These are phyloP conservation scores for Exophiala viscosa DNA, from an alignment of 2,329 filamentous ascomycete genomes.

Conservation along the genomic window DNA sequence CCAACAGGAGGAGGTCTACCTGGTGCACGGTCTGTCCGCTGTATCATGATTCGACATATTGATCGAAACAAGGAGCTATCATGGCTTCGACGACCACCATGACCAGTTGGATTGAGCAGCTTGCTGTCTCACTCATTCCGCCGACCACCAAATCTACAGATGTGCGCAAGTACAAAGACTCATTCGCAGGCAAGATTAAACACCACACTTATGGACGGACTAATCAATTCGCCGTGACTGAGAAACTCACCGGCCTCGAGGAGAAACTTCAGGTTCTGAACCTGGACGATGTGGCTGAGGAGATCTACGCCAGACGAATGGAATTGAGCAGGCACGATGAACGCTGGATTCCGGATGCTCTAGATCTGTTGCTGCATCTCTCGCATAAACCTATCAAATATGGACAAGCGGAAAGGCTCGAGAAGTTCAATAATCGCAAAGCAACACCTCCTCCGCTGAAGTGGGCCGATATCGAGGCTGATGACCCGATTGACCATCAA, in stretches of 20 bases:
- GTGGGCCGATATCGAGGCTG: constrained; percentile 74
- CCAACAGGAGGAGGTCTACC: background rate
- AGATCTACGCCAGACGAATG: constrained; percentile 56
- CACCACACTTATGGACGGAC: constrained; percentile 57
- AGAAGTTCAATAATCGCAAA: constrained; percentile 49
- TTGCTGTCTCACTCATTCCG: constrained; percentile 21
- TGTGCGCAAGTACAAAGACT: constrained; percentile 18
- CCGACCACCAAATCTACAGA: constrained; percentile 3
- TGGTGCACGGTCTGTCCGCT: background rate
- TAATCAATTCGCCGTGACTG: constrained; percentile 70
- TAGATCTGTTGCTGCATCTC: constrained; percentile 74
- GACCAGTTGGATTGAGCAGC: constrained; percentile 25
- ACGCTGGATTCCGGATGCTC: constrained; percentile 72
- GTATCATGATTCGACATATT: constrained; percentile 9
- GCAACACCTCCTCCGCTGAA: constrained; percentile 53
- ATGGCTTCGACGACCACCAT: constrained; percentile 30
- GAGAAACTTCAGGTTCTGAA: constrained; percentile 82
- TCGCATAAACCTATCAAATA: constrained; percentile 75
- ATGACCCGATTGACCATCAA: constrained; percentile 69
- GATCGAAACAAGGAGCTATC: constrained; percentile 7
- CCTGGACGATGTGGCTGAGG: constrained; percentile 74
- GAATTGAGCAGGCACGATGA: constrained; percentile 54
- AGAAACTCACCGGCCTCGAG: constrained; percentile 66
- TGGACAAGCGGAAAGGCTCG: constrained; percentile 62
- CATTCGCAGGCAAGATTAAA: constrained; percentile 32